These are phyloP conservation scores for Myrica gale DNA, from an alignment of 306 rosid species.

Conservation along the genomic window DNA sequence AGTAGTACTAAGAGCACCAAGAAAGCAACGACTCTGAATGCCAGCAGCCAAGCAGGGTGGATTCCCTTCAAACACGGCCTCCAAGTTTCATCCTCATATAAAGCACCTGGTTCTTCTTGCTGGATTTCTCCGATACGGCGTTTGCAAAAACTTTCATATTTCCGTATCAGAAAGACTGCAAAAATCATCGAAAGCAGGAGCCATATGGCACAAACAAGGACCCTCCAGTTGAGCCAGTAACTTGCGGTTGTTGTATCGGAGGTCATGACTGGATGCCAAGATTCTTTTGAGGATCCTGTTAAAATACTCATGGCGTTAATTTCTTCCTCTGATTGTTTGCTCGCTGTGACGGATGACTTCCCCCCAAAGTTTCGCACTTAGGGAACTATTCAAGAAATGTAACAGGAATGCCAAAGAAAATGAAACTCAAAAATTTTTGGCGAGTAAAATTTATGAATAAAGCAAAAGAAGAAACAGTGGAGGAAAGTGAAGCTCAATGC, in stretches of 20 bases:
- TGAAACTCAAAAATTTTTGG: not conserved
- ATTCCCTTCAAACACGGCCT: slow-evolving; percentile 80
- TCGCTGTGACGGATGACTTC: slow-evolving; percentile 16
- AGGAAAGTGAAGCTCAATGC: slow-evolving; percentile 19
- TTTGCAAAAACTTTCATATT: slow-evolving; percentile 46
- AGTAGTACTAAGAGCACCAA: slow-evolving; percentile 73
- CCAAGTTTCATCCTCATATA: slow-evolving; percentile 96
- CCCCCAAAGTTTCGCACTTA: slow-evolving; percentile 14
- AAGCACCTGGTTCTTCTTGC: slow-evolving; percentile 40
- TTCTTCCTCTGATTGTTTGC: slow-evolving; percentile 21
- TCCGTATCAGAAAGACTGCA: slow-evolving; percentile 53
- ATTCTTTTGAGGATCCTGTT: slow-evolving; percentile 55
- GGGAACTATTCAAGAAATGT: slow-evolving; percentile 7
- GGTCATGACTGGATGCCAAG: slow-evolving; percentile 80
- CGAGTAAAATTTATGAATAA: slow-evolving; percentile 8
- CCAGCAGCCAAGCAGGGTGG: slow-evolving; percentile 89
- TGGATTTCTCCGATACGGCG: slow-evolving; percentile 33
- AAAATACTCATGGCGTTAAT: slow-evolving; percentile 55
- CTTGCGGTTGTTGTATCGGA: slow-evolving; percentile 60
- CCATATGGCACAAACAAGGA: slow-evolving; percentile 66
- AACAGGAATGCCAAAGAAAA: slow-evolving; percentile 25
- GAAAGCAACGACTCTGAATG: slow-evolving; percentile 75
- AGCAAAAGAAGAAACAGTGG: slow-evolving; percentile 19
- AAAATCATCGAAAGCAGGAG: slow-evolving; percentile 44
- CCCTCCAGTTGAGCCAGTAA: slow-evolving; percentile 95